Evolutionary conservation across 2,329 filamentous ascomycete species (phyloP), one percentile per base, ranked within the genome.

Genomic region (Exophiala xenobiotica): DNA sequence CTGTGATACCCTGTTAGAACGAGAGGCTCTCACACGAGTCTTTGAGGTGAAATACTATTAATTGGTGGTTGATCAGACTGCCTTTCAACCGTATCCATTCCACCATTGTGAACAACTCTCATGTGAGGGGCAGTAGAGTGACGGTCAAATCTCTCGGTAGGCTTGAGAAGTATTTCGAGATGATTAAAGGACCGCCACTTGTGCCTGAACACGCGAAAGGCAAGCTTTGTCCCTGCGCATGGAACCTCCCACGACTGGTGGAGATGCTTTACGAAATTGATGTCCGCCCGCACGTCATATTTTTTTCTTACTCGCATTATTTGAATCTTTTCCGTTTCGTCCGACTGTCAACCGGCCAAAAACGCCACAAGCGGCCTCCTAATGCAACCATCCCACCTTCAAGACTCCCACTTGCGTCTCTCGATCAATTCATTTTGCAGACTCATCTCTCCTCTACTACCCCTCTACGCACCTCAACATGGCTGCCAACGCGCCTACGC

Each of bases 401-500:
- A 16, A 33, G 2, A 33, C 29, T 33, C 9, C 18, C n/a, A 6
- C n/a, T 9, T 35, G 31, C 31, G 31, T n/a, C 19, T 40, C 2
- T 40, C 38, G n/a, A 22, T 23, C 31, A 14, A 35, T 14, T 35
- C 16, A 11, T 37, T 22, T 19, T 40, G 7, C 38, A 37, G 9
- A 11, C 23, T 19, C 18, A 41, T 20, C 9, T 39, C 18, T 45
- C 39, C 31, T 18, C 24, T 16, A 27, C 26, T 47, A 6, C n/a
- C 48, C 27, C 27, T 44, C 3, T 24, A 35, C 31, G 29, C 16
- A 16, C 9, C 37, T 8, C n/a, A 46, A 37, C 50, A 60, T 60
- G 57, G 54, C 57, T 29, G 45, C 57, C 29, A 38, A 38, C 26
- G 50, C 46, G n/a, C 37, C 47, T 29, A 47, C 46, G n/a, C 31